phyloP scores from a whole-genome alignment of 2,329 filamentous ascomycete species.

The Fusarium pininemorale region DNA sequence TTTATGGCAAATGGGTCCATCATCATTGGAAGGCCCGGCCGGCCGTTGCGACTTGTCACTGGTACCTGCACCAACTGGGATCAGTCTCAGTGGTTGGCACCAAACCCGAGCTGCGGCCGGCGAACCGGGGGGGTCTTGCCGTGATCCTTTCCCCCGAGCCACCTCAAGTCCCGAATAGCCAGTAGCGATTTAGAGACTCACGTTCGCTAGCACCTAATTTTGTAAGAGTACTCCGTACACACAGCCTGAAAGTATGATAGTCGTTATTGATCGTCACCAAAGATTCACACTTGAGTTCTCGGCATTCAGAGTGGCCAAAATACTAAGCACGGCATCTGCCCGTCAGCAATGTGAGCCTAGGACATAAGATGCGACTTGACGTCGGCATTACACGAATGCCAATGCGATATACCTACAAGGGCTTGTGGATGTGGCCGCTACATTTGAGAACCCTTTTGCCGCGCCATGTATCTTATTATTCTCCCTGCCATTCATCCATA shows the following conservation, averaged over 20 bases:
- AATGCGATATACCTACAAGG: neutral
- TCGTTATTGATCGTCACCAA: slow-evolving; percentile 22
- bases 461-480: neutral
- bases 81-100: neutral
- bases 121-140: slow-evolving; percentile 42
- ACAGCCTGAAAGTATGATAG: neutral
- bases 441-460: neutral
- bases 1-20: slow-evolving; percentile 42
- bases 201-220: neutral
- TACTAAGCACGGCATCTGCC: neutral
- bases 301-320: slow-evolving; percentile 25
- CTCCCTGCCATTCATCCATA: slow-evolving; percentile 1
- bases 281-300: slow-evolving; percentile 13
- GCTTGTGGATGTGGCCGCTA: neutral
- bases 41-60: slow-evolving; percentile 31
- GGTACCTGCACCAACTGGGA: slow-evolving; percentile 39
- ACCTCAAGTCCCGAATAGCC: slow-evolving; percentile 37
- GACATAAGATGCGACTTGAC: slow-evolving; percentile 9
- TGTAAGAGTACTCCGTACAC: neutral
- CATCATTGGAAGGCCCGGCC: slow-evolving; percentile 33
- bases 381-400: slow-evolving; percentile 5
- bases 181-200: slow-evolving; percentile 23
- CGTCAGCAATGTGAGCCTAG: slow-evolving; percentile 6
- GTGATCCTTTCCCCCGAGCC: slow-evolving; percentile 45
- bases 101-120: slow-evolving; percentile 37